Base-by-base conservation (phyloP, 2,329 filamentous ascomycete species). In the Scytalidium sp. region DNA sequence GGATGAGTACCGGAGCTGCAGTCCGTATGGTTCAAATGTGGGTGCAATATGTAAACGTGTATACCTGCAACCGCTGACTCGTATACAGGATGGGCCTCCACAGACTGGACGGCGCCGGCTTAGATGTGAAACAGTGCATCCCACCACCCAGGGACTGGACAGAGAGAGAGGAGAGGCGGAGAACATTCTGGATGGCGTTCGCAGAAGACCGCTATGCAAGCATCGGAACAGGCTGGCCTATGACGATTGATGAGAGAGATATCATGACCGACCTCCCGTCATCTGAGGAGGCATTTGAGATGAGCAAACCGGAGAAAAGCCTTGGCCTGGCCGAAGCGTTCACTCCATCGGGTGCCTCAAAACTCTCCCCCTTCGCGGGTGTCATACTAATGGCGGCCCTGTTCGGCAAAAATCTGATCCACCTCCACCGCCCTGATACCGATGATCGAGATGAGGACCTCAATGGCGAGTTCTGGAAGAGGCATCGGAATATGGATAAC, bases 171-270 rank as follows among this genome's bases (percentile, higher is more conserved):
- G 94, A 99, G 67, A 79, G 94, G 57, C 80, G 94, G 46, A 80
- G 94, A 56, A 96, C 91, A 0, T 97, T 97, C 59, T 99, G 94
- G 94, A 87, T 94, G 83, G 83, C 88, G 3, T 97, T 96, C 63
- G 90, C 87, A 59, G 75, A 91, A 55, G 94, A 97, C 64, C 83
- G 94, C 46, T 97, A 96, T 69, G 89, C 91, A 5, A 97, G 91
- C 62, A 94, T 97, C 50, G 94, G 94, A 27, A 97, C 94, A 2
- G 94, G 94, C 6, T 97, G 94, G 94, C 94, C 94, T 1, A 93
- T 97, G 88, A 84, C 81, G 1, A 82, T 97, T 48, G 93, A 97
- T 56, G 94, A 99, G 70, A 82, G 80, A 64, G 94, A 99, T 73
- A 89, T 97, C 57, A 77, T 88, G 72, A 95, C 91, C 20, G 87